These are phyloP conservation scores for Penicillium sp. DNA, from an alignment of 2,329 filamentous ascomycete species.

Conservation along the genomic window DNA sequence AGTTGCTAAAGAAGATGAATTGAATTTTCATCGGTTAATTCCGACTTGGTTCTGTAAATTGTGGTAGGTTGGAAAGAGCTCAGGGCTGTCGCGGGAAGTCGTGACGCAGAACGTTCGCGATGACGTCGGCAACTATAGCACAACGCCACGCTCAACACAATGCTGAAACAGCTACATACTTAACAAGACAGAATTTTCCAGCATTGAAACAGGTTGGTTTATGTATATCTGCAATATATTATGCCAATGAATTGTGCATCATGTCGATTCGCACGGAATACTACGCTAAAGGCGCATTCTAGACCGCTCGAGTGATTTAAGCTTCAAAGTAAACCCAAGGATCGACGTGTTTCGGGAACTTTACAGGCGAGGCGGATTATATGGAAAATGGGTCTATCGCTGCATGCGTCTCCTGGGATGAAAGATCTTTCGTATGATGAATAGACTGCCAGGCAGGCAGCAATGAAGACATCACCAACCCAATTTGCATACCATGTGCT, in stretches of 20 bases:
- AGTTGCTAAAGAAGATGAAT: neutral
- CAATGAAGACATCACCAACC: neutral
- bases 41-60: neutral
- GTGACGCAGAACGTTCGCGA: neutral
- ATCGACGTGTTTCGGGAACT: neutral
- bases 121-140: neutral
- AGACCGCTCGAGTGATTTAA: neutral
- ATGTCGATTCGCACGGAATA: neutral
- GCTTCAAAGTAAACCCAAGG: neutral
- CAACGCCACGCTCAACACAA: neutral
- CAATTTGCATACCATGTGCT: neutral
- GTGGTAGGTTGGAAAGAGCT: too few species aligned
- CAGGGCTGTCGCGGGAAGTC: neutral
- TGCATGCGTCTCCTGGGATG: neutral
- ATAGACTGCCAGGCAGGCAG: neutral
- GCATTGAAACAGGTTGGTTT: neutral
- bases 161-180: neutral
- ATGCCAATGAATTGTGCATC: neutral
- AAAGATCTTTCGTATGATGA: neutral
- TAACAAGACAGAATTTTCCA: neutral
- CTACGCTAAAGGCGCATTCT: neutral
- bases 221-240: neutral
- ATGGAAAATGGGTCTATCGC: neutral
- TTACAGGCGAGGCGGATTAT: neutral
- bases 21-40: neutral